Conservation (phyloP, 2,329 filamentous ascomycete genomes). For the Berkeleyomyces basicola region DNA sequence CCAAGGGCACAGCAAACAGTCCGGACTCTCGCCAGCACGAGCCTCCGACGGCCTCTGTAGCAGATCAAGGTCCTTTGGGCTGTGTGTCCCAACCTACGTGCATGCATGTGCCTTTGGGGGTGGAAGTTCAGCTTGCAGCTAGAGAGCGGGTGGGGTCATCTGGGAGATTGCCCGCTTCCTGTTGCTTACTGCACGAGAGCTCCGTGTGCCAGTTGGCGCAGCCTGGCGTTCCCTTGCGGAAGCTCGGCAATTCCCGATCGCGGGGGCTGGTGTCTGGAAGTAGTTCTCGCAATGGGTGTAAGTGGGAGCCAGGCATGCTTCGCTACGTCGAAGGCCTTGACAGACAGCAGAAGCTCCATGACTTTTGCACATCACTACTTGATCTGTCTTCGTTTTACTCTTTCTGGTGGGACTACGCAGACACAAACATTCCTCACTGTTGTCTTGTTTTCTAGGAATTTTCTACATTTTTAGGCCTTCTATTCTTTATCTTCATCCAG, state of each 20-base stretch:
- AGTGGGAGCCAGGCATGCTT: too few relatives aligned
- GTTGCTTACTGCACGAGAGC: background rate
- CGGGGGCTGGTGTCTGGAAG: background rate
- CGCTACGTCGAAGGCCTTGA: too few relatives aligned
- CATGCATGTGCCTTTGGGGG: background rate
- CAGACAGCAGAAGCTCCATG: too few relatives aligned
- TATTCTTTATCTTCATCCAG: background rate
- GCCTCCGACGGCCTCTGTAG: background rate
- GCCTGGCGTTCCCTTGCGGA: background rate
- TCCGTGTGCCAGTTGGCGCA: background rate
- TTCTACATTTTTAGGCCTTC: background rate
- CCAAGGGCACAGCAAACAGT: background rate
- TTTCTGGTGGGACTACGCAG: background rate
- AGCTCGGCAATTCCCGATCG: background rate
- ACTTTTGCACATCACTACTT: background rate
- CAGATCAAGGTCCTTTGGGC: background rate
- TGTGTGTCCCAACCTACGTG: background rate
- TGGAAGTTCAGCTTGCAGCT: background rate
- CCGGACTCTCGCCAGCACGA: background rate
- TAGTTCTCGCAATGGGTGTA: too few relatives aligned
- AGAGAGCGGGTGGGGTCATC: background rate
- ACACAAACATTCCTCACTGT: background rate
- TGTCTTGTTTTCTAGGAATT: too few relatives aligned
- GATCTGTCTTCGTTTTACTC: background rate
- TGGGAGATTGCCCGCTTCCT: background rate